Evolutionary conservation across 257 asterid species (phyloP), one percentile per base, ranked within the genome.

Genomic region (Echium plantagineum): DNA sequence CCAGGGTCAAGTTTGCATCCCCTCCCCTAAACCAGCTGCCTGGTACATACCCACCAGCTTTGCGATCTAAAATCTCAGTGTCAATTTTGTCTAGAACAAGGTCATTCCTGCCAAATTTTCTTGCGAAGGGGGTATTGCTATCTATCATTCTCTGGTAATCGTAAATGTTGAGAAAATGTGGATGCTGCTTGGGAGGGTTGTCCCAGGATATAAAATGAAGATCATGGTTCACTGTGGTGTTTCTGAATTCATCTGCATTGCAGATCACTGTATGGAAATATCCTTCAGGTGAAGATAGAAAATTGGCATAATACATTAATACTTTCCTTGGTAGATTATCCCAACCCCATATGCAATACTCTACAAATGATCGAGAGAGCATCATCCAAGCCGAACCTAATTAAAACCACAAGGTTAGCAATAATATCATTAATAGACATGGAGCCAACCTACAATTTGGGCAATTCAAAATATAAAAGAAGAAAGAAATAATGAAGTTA

Each of bases 331-430:
- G 95, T 32, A 86, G 78, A 61, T 78, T 82, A 75, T 86, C 95
- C 94, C 94, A 84, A 0, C 95, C 95, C 90, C 80, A 78, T 60
- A 86, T 30, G 38, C 80, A 77, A 71, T 76, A 86, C 72, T 86
- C 95, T 18, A 86, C 58, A 54, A 86, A 86, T 52, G 90, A 75
- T 46, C 94, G 87, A 52, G 95, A 86, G 21, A 86, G 83, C 85
- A 84, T 80, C 80, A 77, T 82, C 95, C 95, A 86, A 70, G 95
- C 95, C 32, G 94, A 86, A 53, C 95, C 90, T 86, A 80, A 55
- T 67, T 2, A 55, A 46, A 60, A 57, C 15, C 1, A 10, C n/a
- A 35, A 35, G 46, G 0, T 35, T 35, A 35, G 46, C 47, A 31
- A 18, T 8, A 35, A 10, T 10, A 3, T 53, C 7, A 62, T 67